Evolutionary conservation across 495 filamentous ascomycete species (phyloP).

Genomic region (Penicillium verhagenii): DNA sequence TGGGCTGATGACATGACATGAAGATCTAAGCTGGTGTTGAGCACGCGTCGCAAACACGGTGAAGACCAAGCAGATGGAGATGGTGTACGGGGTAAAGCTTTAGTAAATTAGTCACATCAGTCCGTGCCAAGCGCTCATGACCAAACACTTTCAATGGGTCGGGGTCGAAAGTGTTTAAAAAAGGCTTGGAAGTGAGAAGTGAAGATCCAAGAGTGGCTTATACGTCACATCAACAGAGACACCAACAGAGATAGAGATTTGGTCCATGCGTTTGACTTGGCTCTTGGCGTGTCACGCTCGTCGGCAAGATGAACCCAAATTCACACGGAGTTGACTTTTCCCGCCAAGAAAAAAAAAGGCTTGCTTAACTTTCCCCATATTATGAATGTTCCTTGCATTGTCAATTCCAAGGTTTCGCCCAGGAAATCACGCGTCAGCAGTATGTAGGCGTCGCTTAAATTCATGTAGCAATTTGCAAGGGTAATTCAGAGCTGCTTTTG

Average conservation of each 20-base stretch:
- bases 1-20: conserved; percentile 1
- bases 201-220: conserved; percentile 1
- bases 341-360: background rate
- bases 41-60: background rate
- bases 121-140: background rate
- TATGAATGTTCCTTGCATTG: conserved; percentile 13
- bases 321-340: conserved; percentile 5
- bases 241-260: conserved; percentile 9
- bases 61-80: background rate
- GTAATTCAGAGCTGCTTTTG: no score
- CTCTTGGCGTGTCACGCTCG: conserved; percentile 22
- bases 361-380: conserved; percentile 3
- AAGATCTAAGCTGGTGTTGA: background rate
- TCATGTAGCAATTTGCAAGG: background rate
- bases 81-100: no score
- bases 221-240: conserved; percentile 12
- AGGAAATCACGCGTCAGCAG: background rate
- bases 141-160: background rate
- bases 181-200: background rate
- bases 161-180: background rate
- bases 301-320: conserved; percentile 14
- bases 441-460: background rate
- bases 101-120: background rate
- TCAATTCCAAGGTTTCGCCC: background rate
- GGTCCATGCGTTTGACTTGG: conserved; percentile 15